phyloP scores from a whole-genome alignment of 495 filamentous ascomycete species.

The Aspergillus cristatus region DNA sequence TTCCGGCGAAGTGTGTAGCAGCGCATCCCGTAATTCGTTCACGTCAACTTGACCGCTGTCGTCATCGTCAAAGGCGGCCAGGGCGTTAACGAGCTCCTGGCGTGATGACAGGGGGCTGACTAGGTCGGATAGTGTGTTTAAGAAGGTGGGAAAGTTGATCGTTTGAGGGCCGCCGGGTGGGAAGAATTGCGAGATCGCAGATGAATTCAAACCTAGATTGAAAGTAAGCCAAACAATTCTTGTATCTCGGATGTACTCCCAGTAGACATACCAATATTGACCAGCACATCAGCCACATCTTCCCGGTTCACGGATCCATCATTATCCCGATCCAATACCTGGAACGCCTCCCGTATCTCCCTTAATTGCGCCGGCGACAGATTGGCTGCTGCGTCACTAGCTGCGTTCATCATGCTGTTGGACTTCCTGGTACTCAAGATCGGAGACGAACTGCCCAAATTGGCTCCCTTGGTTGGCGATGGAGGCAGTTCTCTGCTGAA shows the following conservation, averaged over 20 bases:
- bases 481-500: constrained; percentile 32
- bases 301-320: constrained; percentile 66
- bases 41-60: constrained; percentile 90
- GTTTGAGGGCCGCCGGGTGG: constrained; percentile 55
- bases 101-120: constrained; percentile 64
- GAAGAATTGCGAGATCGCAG: constrained; percentile 66
- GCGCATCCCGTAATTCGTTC: constrained; percentile 67
- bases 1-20: constrained; percentile 73
- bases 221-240: constrained; percentile 1
- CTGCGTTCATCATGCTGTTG: constrained; percentile 8
- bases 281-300: constrained; percentile 72
- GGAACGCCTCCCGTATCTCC: constrained; percentile 76
- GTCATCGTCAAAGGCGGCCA: constrained; percentile 91
- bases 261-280: constrained; percentile 54
- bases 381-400: constrained; percentile 49
- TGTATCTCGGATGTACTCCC: background rate
- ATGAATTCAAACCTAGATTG: constrained; percentile 41
- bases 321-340: constrained; percentile 75
- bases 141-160: constrained; percentile 73
- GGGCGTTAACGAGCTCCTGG: constrained; percentile 72
- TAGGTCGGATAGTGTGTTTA: constrained; percentile 64
- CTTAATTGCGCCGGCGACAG: constrained; percentile 59
- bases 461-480: constrained; percentile 35
- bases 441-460: constrained; percentile 18
- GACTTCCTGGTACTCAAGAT: constrained; percentile 18